A percentile compares a stretch with the other conserved stretches of the same genome.
These are phyloP conservation scores for Saccharomyces hybrid DNA, from an alignment of 1,139 yeast species.

Conservation along the genomic window DNA sequence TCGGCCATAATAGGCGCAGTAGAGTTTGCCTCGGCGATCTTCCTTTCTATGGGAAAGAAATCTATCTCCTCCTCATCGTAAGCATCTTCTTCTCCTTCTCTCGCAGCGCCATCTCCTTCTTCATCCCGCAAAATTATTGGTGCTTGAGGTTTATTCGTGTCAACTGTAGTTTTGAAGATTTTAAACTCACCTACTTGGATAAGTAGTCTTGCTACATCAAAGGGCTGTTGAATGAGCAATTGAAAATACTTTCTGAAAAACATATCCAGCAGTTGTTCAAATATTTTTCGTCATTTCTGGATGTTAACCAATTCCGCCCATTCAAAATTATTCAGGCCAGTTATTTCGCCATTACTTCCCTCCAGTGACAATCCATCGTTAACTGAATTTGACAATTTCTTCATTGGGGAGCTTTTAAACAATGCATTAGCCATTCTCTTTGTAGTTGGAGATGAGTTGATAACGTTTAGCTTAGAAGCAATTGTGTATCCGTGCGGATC, in stretches of 20 bases:
- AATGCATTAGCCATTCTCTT: not conserved
- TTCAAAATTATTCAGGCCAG: constrained; percentile 31
- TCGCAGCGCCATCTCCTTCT: constrained; percentile 9
- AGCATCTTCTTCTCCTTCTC: constrained; percentile 14
- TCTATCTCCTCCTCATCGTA: constrained; percentile 45
- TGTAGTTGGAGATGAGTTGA: constrained; percentile 12
- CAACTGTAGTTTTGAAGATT: not conserved
- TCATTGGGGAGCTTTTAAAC: constrained; percentile 1
- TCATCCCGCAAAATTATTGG: constrained; percentile 12
- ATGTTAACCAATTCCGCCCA: constrained; percentile 58
- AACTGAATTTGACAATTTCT: not conserved
- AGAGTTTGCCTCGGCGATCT: not conserved
- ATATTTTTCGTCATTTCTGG: constrained; percentile 47
- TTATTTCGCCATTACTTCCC: constrained; percentile 2
- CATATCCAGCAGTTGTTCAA: constrained; percentile 48
- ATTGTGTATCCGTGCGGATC: constrained; percentile 34
- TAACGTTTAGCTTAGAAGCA: constrained; percentile 32
- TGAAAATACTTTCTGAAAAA: constrained; percentile 61
- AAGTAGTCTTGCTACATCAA: constrained; percentile 72
- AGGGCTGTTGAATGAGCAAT: constrained; percentile 72
- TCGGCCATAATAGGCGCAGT: not conserved
- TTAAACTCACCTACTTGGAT: constrained; percentile 67
- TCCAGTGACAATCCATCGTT: not conserved
- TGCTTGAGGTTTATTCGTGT: not conserved
- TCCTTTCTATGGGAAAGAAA: constrained; percentile 38